Base-by-base conservation (phyloP, 2,329 filamentous ascomycete genomes). In the Aureobasidium leucospermi region DNA sequence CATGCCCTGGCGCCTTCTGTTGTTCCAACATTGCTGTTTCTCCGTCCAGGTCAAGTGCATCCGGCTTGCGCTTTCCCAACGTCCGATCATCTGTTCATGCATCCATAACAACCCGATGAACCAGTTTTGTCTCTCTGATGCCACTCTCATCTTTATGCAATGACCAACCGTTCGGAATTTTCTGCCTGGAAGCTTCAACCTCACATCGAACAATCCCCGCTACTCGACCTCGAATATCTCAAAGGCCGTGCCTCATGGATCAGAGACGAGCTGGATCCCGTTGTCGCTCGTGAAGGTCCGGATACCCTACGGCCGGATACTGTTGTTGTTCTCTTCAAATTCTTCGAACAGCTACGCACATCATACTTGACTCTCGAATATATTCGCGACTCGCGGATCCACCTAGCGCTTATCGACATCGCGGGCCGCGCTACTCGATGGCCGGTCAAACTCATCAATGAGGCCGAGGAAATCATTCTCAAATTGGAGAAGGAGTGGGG, bases 391-490 rank as follows among this genome's bases (percentile, higher is more conserved):
- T 76, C 75, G 6, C 73, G 77, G 16, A 76, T 80, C n/a, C 76
- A 79, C 60, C 67, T 70, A 36, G 78, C 77, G 0, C 66, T 80
- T 7, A 65, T 69, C 48, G 72, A 74, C 2, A 72, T 80, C 4
- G 63, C 73, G 9, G 76, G 76, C 4, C 70, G 71, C 29, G 76
- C 75, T 2, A 79, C 78, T 2, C 67, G 78, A 38, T 80, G 78
- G 78, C 78, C 78, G 9, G 66, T 68, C 0, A 69, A 71, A 34
- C 64, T 79, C 29, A 74, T 74, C 13, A 74, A 78, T 41, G 71
- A 76, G 34, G 76, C 75, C 58, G 77, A 80, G 61, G 68, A 69
- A 34, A 67, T 79, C 36, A 68, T 74, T 15, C 60, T 66, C 6
- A 61, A 67, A 1, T 79, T 76, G 77, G 70, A 70, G 42, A 61